phyloP scores from a whole-genome alignment of 345 rosid species.

The Pugionium cornutum region DNA sequence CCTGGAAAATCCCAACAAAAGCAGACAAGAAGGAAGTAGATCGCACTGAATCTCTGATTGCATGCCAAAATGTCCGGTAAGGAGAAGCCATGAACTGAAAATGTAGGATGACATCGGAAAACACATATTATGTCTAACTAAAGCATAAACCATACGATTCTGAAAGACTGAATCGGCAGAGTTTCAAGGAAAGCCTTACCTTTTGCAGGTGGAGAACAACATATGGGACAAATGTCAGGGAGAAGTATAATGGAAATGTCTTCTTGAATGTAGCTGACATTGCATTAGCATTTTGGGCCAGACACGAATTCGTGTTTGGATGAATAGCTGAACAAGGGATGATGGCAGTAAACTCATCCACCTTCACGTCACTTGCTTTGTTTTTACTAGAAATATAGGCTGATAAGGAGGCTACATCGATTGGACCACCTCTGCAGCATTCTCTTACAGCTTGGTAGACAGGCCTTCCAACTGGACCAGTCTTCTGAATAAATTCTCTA shows the following conservation, averaged over 20 bases:
- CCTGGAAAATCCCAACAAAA: conserved; percentile 99
- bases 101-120: conserved; percentile 30
- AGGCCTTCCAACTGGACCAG: conserved; percentile 91
- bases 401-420: conserved; percentile 73
- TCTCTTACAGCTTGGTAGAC: conserved; percentile 93
- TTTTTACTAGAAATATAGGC: conserved; percentile 59
- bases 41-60: conserved; percentile 82
- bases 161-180: neutral
- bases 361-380: conserved; percentile 51
- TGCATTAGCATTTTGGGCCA: conserved; percentile 82
- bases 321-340: conserved; percentile 92
- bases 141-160: conserved; percentile 19
- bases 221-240: conserved; percentile 95
- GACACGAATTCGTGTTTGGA: conserved; percentile 77
- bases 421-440: conserved; percentile 84
- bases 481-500: conserved; percentile 92
- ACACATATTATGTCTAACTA: conserved; percentile 13
- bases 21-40: conserved; percentile 96
- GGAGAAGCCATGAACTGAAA: conserved; percentile 90
- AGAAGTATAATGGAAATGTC: conserved; percentile 95
- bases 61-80: conserved; percentile 79
- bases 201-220: conserved; percentile 90
- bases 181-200: conserved; percentile 45
- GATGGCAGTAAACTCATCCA: conserved; percentile 79
- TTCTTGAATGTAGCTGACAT: conserved; percentile 89